Evolutionary conservation across 345 rosid species (phyloP).

Genomic region (Noccaea bulbosa): DNA sequence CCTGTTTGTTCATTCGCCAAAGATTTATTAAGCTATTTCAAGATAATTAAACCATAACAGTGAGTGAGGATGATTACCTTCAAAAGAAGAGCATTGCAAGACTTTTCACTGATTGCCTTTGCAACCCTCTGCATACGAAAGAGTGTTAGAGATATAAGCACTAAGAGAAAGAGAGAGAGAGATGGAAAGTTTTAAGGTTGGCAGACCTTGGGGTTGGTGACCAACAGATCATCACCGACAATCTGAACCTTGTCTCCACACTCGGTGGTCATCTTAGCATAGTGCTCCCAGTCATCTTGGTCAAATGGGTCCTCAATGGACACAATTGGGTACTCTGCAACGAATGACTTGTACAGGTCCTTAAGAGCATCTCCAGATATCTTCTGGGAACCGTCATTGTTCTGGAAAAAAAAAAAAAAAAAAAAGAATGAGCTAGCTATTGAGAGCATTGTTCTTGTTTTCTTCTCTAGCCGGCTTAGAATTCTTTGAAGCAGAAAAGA

Average conservation of each 20-base stretch:
- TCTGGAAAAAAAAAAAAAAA: slow-evolving; percentile 49
- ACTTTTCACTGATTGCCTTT: slow-evolving; percentile 80
- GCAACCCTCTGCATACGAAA: slow-evolving; percentile 66
- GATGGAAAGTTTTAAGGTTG: background rate
- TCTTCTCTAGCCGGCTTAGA: background rate
- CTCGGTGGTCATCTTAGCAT: slow-evolving; percentile 76
- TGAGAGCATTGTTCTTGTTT: slow-evolving; percentile 11
- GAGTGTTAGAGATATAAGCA: slow-evolving; percentile 7
- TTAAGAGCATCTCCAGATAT: slow-evolving; percentile 85
- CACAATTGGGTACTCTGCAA: slow-evolving; percentile 82
- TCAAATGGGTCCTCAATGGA: slow-evolving; percentile 98
- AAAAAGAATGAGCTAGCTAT: background rate
- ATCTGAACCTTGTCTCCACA: slow-evolving; percentile 77
- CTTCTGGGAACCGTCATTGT: slow-evolving; percentile 81
- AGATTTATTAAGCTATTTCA: background rate
- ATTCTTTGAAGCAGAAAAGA: background rate
- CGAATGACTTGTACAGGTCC: slow-evolving; percentile 87
- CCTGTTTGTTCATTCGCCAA: slow-evolving; percentile 50
- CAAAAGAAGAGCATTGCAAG: slow-evolving; percentile 95
- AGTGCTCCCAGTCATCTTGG: slow-evolving; percentile 96
- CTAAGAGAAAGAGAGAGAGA: slow-evolving; percentile 1
- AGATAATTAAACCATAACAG: background rate
- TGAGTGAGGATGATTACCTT: slow-evolving; percentile 60
- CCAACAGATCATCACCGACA: slow-evolving; percentile 97
- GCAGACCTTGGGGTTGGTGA: slow-evolving; percentile 90